Base-by-base conservation (phyloP, 352 stramenopile genomes). In the Globisporangium spinosum region DNA sequence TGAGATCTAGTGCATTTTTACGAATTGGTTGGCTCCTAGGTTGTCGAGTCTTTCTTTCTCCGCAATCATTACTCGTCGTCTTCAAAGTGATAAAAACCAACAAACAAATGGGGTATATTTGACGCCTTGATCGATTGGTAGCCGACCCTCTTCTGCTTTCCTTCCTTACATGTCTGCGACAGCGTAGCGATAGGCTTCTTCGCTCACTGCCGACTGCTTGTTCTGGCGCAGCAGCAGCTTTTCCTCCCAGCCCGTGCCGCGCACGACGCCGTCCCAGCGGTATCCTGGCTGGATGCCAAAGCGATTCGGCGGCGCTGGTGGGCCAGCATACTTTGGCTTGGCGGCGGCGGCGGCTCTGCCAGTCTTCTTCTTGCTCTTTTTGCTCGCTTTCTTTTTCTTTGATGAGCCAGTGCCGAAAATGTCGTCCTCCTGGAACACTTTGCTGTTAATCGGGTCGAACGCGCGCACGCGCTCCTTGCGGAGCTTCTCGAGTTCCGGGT, bases 181-280 rank as follows among this genome's bases (percentile, higher is more conserved):
- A 23, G 85, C 84, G 54, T 90, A 92, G 53, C 83, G 81, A 76
- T 95, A 95, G 34, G 85, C 80, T 61, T 95, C 85, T 65, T 92
- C 85, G 58, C 73, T 88, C 0, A 73, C 63, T 4, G 87, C 87
- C 38, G 77, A 70, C 38, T 80, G 78, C 1, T 77, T 76, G 68
- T 93, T 95, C 67, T 87, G 75, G n/a, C 79, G 78, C 65, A 91
- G 80, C 73, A 98, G 79, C 0, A 98, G 77, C 73, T 94, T 97
- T 62, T 97, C 90, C 68, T 99, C 97, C 85, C 97, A 99, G 27
- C 91, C 95, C 64, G 97, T 99, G 32, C 97, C 92, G 17, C 97
- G 87, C 70, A 99, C 97, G 56, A 98, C 89, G 34, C 97, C 98
- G 77, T 99, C 97, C 98, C 98, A 99, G n/a, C 97, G 89, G 79